phyloP scores from a whole-genome alignment of 768 basidiomycete species.

The Naematelia aurantialba region DNA sequence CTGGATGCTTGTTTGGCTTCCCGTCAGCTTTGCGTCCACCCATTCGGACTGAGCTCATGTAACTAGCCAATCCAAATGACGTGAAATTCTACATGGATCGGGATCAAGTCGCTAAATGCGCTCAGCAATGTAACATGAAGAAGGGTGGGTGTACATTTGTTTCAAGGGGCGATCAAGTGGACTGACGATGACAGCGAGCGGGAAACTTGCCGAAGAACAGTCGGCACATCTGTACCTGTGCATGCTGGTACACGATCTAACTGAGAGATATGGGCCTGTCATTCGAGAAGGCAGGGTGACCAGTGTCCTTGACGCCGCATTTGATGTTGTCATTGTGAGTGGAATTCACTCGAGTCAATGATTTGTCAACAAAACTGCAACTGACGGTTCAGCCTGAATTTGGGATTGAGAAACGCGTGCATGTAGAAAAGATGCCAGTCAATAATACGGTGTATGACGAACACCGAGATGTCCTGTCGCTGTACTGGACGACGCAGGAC shows the following conservation, averaged over 20 bases:
- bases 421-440: conserved; percentile 98
- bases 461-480: conserved; percentile 75
- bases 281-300: conserved; percentile 92
- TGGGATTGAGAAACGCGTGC: conserved; percentile 97
- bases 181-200: conserved; percentile 60
- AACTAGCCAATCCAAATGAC: conserved; percentile 57
- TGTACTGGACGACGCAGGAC: conserved; percentile 93
- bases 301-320: conserved; percentile 93
- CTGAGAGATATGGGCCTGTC: conserved; percentile 91
- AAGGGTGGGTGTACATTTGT: conserved; percentile 29
- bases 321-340: conserved; percentile 76
- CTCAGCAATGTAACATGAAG: conserved; percentile 96
- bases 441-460: conserved; percentile 98
- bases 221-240: conserved; percentile 93
- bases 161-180: background rate
- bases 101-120: conserved; percentile 94
- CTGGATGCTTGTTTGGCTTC: conserved; percentile 71
- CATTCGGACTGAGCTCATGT: conserved; percentile 4
- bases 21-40: conserved; percentile 26
- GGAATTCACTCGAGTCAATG: background rate
- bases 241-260: conserved; percentile 87
- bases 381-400: conserved; percentile 66
- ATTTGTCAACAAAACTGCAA: background rate
- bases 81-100: conserved; percentile 95
- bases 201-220: conserved; percentile 89